Base-by-base conservation (phyloP, 768 basidiomycete species). In the Auricularia sp. region DNA sequence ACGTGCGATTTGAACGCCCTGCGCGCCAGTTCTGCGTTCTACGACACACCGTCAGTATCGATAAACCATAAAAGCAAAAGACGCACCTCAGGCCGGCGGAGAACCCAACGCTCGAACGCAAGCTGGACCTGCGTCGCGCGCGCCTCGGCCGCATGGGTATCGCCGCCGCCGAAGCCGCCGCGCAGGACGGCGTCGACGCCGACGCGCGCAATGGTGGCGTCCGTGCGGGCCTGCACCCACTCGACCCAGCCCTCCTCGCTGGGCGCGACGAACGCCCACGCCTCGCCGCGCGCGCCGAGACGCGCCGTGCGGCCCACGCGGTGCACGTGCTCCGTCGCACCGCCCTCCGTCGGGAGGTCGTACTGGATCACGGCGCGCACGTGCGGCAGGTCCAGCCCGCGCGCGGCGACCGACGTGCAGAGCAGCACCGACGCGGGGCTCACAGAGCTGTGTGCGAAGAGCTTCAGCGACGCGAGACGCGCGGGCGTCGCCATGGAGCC, bases 341-440 rank as follows among this genome's bases (percentile, higher is more conserved):
- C 96, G 18, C 94, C 91, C 78, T 99, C 97, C 0, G 97, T 98
- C 0, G 97, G 96, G 23, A 98, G 83, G 73, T 99, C 97, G 71
- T 97, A 97, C 72, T 99, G 97, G 36, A 98, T 77, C 66, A 99
- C 94, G 2, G 92, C 91, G 42, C 89, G 87, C 6, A 98, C 94
- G n/a, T 91, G 82, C 4, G 94, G 94, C 34, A 99, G 79, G 76
- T 98, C 96, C 33, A 99, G 83, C 72, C 97, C 97, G 72, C 97
- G 92, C n/a, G 97, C 94, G 2, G 97, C 97, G 62, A 99, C 95
- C 8, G 93, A 96, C 1, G 97, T 99, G 73, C 95, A 98, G 56
- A 98, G 81, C 3, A 99, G 81, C 61, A 99, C 82, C 1, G 94
- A 87, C 3, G 85, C 82, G 0, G 76, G 3, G 71, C 65, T 18